Evolutionary conservation across 441 rosid species (phyloP).

Genomic region (Croton laevigatus): DNA sequence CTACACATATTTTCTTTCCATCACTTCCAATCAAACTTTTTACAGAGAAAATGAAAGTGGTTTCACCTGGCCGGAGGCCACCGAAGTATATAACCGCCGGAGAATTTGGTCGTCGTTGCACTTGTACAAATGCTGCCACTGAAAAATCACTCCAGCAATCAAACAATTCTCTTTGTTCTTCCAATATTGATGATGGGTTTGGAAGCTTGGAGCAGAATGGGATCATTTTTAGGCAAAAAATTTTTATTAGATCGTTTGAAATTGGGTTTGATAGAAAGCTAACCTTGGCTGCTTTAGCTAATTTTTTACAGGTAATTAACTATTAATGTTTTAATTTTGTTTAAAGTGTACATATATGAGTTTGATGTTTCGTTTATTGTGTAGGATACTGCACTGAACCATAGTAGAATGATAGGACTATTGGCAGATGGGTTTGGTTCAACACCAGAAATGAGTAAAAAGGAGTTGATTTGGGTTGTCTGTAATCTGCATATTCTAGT

Average conservation of each 20-base stretch:
- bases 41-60: neutral
- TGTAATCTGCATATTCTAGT: conserved; percentile 22
- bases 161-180: neutral
- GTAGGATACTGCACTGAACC: conserved; percentile 38
- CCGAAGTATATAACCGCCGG: neutral
- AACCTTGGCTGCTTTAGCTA: conserved; percentile 27
- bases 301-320: conserved; percentile 33
- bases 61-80: neutral
- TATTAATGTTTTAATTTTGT: no score
- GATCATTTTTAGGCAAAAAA: conserved; percentile 31
- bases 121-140: neutral
- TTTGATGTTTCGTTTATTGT: neutral
- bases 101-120: neutral
- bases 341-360: no score
- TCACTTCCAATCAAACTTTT: neutral
- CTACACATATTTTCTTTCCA: neutral
- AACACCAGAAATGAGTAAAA: conserved; percentile 31
- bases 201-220: conserved; percentile 31
- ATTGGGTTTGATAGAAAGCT: conserved; percentile 29
- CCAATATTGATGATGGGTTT: neutral
- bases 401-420: conserved; percentile 25
- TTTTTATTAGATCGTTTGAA: conserved; percentile 37
- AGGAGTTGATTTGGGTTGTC: conserved; percentile 35
- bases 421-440: conserved; percentile 34
- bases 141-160: neutral